Conservation (phyloP, 2,329 filamentous ascomycete species). For the Teratosphaeriaceae sp. region DNA sequence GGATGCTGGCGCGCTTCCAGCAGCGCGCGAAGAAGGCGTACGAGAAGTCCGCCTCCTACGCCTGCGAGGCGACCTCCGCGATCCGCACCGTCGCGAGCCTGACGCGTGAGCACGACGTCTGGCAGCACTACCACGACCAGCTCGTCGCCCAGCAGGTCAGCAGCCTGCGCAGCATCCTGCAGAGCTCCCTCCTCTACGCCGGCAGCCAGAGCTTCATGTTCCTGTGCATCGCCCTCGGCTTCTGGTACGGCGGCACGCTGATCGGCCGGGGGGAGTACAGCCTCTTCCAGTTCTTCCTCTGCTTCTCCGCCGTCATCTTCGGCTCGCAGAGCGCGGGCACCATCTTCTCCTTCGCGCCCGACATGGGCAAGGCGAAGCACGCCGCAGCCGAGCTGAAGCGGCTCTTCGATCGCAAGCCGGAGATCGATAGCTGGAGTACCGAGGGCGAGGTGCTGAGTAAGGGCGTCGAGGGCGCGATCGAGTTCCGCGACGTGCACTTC, state of each 20-base stretch:
- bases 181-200: constrained; percentile 74
- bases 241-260: constrained; percentile 83
- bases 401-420: constrained; percentile 74
- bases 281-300: constrained; percentile 86
- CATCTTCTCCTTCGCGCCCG: constrained; percentile 82
- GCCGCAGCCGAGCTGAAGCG: constrained; percentile 74
- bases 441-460: constrained; percentile 59
- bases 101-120: constrained; percentile 78
- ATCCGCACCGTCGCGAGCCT: constrained; percentile 91
- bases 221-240: constrained; percentile 76
- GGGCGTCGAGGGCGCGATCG: constrained; percentile 66
- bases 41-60: constrained; percentile 73
- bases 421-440: constrained; percentile 73
- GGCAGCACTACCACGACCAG: constrained; percentile 60
- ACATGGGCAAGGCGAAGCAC: constrained; percentile 88
- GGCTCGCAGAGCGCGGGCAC: constrained; percentile 86
- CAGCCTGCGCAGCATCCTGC: constrained; percentile 66
- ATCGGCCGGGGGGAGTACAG: constrained; percentile 65
- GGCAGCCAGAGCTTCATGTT: constrained; percentile 79
- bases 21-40: constrained; percentile 73
- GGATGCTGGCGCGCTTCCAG: constrained; percentile 73
- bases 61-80: constrained; percentile 87
- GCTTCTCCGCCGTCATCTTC: constrained; percentile 82
- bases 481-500: constrained; percentile 92
- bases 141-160: constrained; percentile 60